Evolutionary conservation across 2,329 filamentous ascomycete genomes (phyloP).

Genomic region (Trichoderma pleuroti): DNA sequence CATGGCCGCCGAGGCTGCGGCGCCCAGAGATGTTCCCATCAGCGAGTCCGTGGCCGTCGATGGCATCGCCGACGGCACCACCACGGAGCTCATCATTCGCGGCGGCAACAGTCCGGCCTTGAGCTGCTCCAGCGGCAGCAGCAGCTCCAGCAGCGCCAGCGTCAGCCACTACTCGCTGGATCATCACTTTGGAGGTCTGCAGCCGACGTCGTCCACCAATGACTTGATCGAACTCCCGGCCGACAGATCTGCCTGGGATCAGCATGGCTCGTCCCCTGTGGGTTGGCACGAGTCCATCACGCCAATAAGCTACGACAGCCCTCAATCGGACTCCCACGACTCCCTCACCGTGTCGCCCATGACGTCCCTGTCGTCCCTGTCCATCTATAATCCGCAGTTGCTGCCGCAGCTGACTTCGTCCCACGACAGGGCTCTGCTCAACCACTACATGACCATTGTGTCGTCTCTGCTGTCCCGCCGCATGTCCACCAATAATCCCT

Average conservation of each 20-base stretch:
- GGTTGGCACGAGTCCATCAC: conserved; percentile 27
- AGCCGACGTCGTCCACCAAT: conserved; percentile 9
- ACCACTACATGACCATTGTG: conserved; percentile 35
- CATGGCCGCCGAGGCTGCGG: background rate
- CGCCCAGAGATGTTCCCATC: background rate
- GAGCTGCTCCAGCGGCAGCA: conserved; percentile 11
- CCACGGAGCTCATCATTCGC: conserved; percentile 12
- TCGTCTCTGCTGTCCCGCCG: conserved; percentile 33
- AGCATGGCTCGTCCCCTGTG: conserved; percentile 21
- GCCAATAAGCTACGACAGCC: conserved; percentile 27
- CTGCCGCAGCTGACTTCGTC: conserved; percentile 30
- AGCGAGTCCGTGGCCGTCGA: background rate
- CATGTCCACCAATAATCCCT: conserved; percentile 30
- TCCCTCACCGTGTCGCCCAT: conserved; percentile 12
- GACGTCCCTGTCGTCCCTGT: conserved; percentile 24
- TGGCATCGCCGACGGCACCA: background rate
- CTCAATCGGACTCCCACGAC: conserved; percentile 24
- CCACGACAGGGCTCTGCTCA: conserved; percentile 33
- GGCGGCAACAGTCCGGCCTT: conserved; percentile 13
- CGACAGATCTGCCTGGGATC: conserved; percentile 24
- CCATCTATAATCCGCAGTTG: conserved; percentile 30
- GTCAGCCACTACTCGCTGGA: conserved; percentile 12
- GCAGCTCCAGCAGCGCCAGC: background rate
- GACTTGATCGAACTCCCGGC: conserved; percentile 24
- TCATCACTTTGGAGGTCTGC: conserved; percentile 8